A percentile compares a stretch with the other conserved stretches of the same genome.
phyloP scores from a whole-genome alignment of 1,139 yeast genomes.

The Yamadazyma jaroonii region DNA sequence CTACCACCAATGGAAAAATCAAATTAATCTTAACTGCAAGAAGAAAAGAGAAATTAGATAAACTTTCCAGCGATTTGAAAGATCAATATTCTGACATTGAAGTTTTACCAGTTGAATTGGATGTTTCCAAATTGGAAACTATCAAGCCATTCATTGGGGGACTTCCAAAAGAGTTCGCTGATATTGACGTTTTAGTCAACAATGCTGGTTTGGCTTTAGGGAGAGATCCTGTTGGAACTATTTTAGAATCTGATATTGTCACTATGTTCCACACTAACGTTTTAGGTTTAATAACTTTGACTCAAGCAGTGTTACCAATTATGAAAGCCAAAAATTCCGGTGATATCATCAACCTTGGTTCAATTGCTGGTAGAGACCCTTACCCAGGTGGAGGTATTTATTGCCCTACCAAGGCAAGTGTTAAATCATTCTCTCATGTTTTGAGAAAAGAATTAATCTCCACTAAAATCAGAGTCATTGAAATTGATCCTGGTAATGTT shows the following conservation, averaged over 20 bases:
- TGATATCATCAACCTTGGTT: conserved; percentile 48
- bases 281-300: conserved; percentile 64
- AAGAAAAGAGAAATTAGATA: conserved; percentile 53
- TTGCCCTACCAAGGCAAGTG: conserved; percentile 51
- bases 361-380: conserved; percentile 51
- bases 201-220: conserved; percentile 86
- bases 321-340: conserved; percentile 54
- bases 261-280: conserved; percentile 74
- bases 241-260: conserved; percentile 51
- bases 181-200: conserved; percentile 67
- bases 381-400: conserved; percentile 52
- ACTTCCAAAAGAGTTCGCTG: conserved; percentile 53
- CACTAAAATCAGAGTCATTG: conserved; percentile 47
- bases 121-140: conserved; percentile 52
- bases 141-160: conserved; percentile 50
- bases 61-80: conserved; percentile 45
- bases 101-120: conserved; percentile 52
- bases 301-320: conserved; percentile 63
- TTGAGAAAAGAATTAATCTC: conserved; percentile 46
- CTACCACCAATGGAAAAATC: conserved; percentile 63
- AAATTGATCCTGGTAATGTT: conserved; percentile 53
- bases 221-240: conserved; percentile 57
- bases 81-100: conserved; percentile 45
- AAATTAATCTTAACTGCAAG: conserved; percentile 70
- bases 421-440: conserved; percentile 42